A percentile compares a stretch with the other conserved stretches of the same genome.
phyloP scores from a whole-genome alignment of 2,329 filamentous ascomycete genomes.

The Westerdykella aurantiaca region DNA sequence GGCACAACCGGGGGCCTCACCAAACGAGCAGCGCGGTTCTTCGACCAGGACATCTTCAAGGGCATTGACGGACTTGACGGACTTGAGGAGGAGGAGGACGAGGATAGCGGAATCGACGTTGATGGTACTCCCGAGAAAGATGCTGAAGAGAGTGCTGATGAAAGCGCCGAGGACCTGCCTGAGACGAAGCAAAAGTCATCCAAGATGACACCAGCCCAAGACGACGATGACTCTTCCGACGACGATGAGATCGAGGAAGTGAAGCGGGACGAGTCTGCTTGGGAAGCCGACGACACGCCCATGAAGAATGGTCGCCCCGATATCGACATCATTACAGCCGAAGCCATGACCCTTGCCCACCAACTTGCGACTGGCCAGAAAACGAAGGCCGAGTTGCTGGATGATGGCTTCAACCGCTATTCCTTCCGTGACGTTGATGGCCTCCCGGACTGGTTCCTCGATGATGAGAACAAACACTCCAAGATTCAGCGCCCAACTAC shows the following conservation, averaged over 20 bases:
- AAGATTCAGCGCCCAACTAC: slow-evolving; percentile 82
- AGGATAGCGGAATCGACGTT: slow-evolving; percentile 37
- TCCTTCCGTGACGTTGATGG: slow-evolving; percentile 87
- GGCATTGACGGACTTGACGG: slow-evolving; percentile 65
- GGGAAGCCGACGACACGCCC: slow-evolving; percentile 62
- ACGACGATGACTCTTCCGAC: slow-evolving; percentile 25
- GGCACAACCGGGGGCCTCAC: slow-evolving; percentile 60
- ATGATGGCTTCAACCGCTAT: slow-evolving; percentile 91
- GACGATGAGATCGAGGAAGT: slow-evolving; percentile 57
- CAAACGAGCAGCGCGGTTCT: slow-evolving; percentile 80
- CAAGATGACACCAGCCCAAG: slow-evolving; percentile 11
- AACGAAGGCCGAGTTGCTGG: slow-evolving; percentile 70
- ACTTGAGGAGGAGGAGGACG: slow-evolving; percentile 45
- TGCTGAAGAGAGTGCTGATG: slow-evolving; percentile 13
- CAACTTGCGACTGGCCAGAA: slow-evolving; percentile 82
- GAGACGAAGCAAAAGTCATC: slow-evolving; percentile 13
- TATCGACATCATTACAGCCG: slow-evolving; percentile 98
- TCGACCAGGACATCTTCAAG: slow-evolving; percentile 91
- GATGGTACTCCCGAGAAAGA: slow-evolving; percentile 18
- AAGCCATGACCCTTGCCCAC: slow-evolving; percentile 96
- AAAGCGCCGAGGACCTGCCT: slow-evolving; percentile 17
- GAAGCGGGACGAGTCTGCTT: slow-evolving; percentile 52
- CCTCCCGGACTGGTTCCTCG: slow-evolving; percentile 94
- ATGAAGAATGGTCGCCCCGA: slow-evolving; percentile 63
- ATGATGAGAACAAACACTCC: slow-evolving; percentile 82